Evolutionary conservation across 768 basidiomycete genomes (phyloP), one percentile per base, ranked within the genome.

Genomic region (Auriscalpium vulgare): DNA sequence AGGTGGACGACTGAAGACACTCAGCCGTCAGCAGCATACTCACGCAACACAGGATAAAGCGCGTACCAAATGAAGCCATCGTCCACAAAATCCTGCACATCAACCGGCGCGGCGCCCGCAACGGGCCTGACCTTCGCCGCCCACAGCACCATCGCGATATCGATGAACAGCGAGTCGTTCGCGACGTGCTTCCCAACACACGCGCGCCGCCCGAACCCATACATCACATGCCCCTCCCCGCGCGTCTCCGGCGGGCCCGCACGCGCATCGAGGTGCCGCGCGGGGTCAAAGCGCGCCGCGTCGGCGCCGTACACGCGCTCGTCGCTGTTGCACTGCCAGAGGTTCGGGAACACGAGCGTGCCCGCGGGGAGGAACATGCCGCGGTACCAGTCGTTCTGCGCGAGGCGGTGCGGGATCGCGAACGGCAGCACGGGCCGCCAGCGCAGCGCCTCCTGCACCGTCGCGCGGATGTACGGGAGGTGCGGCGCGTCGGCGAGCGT

Each of bases 161-260:
- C 60, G 37, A 73, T 70, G 55, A 72, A 74, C 36, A 74, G 46
- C 14, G 67, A 65, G 13, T 68, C 59, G 51, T 71, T 69, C 1
- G 72, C 72, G 17, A 73, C 56, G 52, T 70, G 63, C 21, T 63
- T 58, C 14, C 73, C 73, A 16, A 66, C 62, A 52, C 73, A 74
- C 14, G 70, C 68, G 51, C 67, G 52, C 58, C 67, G 58, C 43
- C 70, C 66, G 54, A 67, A 72, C 13, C 70, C 68, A 48, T 61
- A 69, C 1, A 64, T 61, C 43, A 60, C 53, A 54, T 71, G 65
- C 10, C 67, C 63, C 62, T 68, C 69, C 35, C 67, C 68, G 51
- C 67, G 65, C 1, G 68, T 71, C 35, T 68, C 65, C 3, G 59
- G 58, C n/a, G 56, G 56, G 17, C 57, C 45, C 16, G 59, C 70